A percentile compares a stretch with the other conserved stretches of the same genome.
These are phyloP conservation scores for Gnomoniopsis smithogilvyi DNA, from an alignment of 2,329 filamentous ascomycete genomes.

Conservation along the genomic window DNA sequence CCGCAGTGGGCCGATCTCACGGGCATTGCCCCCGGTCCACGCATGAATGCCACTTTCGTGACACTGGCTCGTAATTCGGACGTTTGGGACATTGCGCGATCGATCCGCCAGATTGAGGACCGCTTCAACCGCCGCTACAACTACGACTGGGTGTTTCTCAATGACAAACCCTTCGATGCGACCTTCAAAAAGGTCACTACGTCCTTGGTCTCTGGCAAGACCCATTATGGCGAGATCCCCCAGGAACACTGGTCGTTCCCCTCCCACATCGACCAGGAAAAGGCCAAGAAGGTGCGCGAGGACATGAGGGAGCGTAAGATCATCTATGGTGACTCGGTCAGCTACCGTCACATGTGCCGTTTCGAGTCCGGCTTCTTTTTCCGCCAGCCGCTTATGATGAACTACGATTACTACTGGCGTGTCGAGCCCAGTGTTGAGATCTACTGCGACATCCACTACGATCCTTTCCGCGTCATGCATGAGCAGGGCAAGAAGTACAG, in stretches of 20 bases:
- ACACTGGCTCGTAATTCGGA: slow-evolving; percentile 91
- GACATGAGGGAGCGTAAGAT: slow-evolving; percentile 94
- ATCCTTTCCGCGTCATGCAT: slow-evolving; percentile 94
- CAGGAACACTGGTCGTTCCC: slow-evolving; percentile 97
- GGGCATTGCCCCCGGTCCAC: slow-evolving; percentile 59
- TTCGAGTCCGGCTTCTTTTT: slow-evolving; percentile 99
- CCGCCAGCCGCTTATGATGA: slow-evolving; percentile 85
- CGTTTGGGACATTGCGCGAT: slow-evolving; percentile 94
- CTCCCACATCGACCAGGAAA: slow-evolving; percentile 91
- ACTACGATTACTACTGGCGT: slow-evolving; percentile 99
- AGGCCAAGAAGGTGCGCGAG: slow-evolving; percentile 83
- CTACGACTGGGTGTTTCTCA: slow-evolving; percentile 99
- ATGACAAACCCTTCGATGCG: slow-evolving; percentile 91
- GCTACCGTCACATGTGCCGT: slow-evolving; percentile 98
- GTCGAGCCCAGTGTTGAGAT: slow-evolving; percentile 97
- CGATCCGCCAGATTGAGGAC: slow-evolving; percentile 94
- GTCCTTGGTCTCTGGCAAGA: slow-evolving; percentile 87
- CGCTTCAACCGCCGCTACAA: slow-evolving; percentile 96
- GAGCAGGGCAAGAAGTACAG: slow-evolving; percentile 98
- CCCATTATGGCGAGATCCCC: slow-evolving; percentile 85
- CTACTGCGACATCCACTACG: slow-evolving; percentile 92
- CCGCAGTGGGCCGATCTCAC: slow-evolving; percentile 50
- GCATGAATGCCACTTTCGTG: slow-evolving; percentile 97
- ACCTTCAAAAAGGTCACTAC: slow-evolving; percentile 90
- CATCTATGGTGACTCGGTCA: slow-evolving; percentile 96